Evolutionary conservation across 768 basidiomycete species (phyloP), one percentile per base, ranked within the genome.

Genomic region (Mycena sanguinolenta): DNA sequence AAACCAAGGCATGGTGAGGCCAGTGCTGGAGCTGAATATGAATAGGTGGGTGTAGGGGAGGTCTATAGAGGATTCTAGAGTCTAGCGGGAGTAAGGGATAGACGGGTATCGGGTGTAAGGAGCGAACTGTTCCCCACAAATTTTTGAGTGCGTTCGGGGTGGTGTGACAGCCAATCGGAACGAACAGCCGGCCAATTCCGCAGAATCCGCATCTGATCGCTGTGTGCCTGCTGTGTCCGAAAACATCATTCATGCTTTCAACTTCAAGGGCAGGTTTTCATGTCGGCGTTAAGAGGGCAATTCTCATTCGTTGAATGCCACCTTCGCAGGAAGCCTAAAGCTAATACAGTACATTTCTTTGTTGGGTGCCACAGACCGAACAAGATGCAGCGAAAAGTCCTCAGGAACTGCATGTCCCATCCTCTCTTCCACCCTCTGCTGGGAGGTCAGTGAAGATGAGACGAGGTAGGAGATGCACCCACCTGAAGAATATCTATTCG

Each of bases 301-400:
- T 67, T 69, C 34, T 52, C 39, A 71, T 55, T 53, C 71, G 23
- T 52, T 69, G 75, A 82, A 81, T 42, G 82, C 84, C 16, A 85
- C 86, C 64, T 78, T 80, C 32, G 77, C 72, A 39, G 84, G 82
- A 38, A 83, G 79, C 23, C 89, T 80, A 85, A 99, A 99, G 79
- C 93, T 93, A 63, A 99, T 88, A 80, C 97, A 97, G 80, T 97
- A 99, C 97, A 99, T 98, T 76, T 96, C 92, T 82, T 99, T 99
- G 81, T 90, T 93, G 9, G 97, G 97, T 1, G 98, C 96, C 13
- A 99, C 98, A 13, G 93, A 92, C 64, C 98, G 91, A 58, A 99
- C 97, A 73, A 91, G 86, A 75, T 95, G 92, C 10, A 95, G 78
- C 17, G 80, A 78, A 44, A 85, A 83, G 27, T 88, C 86, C 14